A percentile compares a stretch with the other conserved stretches of the same genome.
Evolutionary conservation across 2,329 filamentous ascomycete genomes (phyloP).

Genomic region (Fusarium begoniae): DNA sequence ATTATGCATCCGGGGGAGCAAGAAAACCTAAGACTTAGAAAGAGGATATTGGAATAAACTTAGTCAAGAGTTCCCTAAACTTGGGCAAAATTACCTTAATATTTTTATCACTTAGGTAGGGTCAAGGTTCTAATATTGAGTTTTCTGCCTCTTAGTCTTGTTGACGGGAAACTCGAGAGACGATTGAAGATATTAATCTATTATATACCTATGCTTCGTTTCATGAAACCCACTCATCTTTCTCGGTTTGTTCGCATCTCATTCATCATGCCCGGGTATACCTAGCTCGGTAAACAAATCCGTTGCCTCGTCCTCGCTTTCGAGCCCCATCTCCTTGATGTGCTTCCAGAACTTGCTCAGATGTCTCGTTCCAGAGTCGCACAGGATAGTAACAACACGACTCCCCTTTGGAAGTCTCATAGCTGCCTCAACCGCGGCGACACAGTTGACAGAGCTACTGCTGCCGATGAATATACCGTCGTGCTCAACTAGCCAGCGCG

Average conservation of each 20-base stretch:
- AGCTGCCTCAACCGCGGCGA: conserved; percentile 76
- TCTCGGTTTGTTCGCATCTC: background rate
- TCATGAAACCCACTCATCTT: background rate
- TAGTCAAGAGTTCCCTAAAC: background rate
- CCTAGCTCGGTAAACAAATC: conserved; percentile 62
- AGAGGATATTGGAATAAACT: background rate
- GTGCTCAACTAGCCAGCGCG: conserved; percentile 93
- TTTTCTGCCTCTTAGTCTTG: background rate
- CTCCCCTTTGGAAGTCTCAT: conserved; percentile 69
- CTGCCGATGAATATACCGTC: conserved; percentile 96
- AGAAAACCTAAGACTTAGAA: background rate
- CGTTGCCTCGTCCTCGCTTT: conserved; percentile 53
- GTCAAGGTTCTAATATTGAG: background rate
- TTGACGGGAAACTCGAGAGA: background rate
- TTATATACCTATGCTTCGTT: background rate
- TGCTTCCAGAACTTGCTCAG: conserved; percentile 86
- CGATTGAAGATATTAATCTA: background rate
- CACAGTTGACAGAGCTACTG: conserved; percentile 96
- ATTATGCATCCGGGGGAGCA: background rate
- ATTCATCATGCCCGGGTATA: conserved; percentile 45
- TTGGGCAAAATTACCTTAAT: background rate
- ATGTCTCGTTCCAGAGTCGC: conserved; percentile 84
- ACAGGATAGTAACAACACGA: conserved; percentile 82
- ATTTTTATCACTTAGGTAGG: background rate
- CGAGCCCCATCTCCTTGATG: conserved; percentile 73